These are phyloP conservation scores for Nicotiana knightiana DNA, from an alignment of 257 asterid genomes.

Conservation along the genomic window DNA sequence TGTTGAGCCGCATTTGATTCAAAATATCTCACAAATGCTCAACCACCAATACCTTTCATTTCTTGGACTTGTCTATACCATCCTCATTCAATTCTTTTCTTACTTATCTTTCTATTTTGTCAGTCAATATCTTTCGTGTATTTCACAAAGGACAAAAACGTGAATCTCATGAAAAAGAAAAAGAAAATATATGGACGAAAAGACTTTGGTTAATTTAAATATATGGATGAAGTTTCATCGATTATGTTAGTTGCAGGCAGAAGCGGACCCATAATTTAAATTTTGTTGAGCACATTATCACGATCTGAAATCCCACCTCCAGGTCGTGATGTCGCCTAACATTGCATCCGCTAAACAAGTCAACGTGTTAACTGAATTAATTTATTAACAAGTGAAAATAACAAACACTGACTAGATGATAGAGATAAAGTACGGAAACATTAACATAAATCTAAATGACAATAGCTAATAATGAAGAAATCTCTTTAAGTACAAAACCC, in stretches of 20 bases:
- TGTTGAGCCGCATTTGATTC: background rate
- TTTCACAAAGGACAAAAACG: background rate
- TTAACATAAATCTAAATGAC: no score
- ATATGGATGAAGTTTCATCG: background rate
- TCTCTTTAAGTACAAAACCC: no score
- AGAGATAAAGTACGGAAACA: no score
- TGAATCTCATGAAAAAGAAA: background rate
- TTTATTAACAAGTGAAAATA: no score
- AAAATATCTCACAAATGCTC: conserved; percentile 16
- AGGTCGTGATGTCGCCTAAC: no score
- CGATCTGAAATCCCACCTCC: no score
- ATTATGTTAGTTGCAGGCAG: background rate
- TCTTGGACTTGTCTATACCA: background rate
- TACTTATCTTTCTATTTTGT: background rate
- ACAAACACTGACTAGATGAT: no score
- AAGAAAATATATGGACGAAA: background rate
- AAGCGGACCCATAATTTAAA: no score
- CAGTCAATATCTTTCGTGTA: background rate
- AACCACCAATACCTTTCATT: conserved; percentile 2
- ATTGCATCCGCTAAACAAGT: no score
- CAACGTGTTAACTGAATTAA: no score
- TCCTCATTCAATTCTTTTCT: background rate
- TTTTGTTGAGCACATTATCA: no score
- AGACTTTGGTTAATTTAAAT: background rate
- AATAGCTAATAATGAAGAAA: no score